Conservation (phyloP, 2,329 filamentous ascomycete genomes). For the Lecanoromycetidae sp. region DNA sequence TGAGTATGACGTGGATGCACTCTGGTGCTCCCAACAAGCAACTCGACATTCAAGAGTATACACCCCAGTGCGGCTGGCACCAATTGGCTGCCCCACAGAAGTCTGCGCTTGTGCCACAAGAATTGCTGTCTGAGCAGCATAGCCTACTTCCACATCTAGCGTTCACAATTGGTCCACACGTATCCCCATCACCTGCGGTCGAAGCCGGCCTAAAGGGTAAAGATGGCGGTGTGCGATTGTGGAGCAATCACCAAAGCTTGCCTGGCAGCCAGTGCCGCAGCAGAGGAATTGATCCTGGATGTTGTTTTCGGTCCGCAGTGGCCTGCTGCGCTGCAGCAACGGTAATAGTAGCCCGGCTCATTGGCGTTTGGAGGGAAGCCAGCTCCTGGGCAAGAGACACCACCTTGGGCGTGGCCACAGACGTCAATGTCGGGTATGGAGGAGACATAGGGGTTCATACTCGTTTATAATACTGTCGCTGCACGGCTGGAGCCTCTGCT, state of each 20-base stretch:
- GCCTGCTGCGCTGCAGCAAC: constrained; percentile 14
- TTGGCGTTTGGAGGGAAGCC: constrained; percentile 1
- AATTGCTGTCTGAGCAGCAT: constrained; percentile 14
- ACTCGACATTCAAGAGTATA: not conserved
- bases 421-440: constrained; percentile 15
- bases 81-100: constrained; percentile 14
- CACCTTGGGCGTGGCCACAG: constrained; percentile 11
- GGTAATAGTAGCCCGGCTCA: constrained; percentile 13
- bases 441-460: constrained; percentile 2
- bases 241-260: constrained; percentile 12
- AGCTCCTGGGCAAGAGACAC: constrained; percentile 28
- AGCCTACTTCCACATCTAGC: constrained; percentile 9
- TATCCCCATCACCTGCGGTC: not conserved
- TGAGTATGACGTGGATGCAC: not conserved
- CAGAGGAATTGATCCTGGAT: constrained; percentile 14
- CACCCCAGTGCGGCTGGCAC: constrained; percentile 13
- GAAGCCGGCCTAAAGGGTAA: not conserved
- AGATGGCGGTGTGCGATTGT: constrained; percentile 5
- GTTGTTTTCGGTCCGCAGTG: constrained; percentile 17
- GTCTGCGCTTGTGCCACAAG: constrained; percentile 9
- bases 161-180: constrained; percentile 16
- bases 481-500: constrained; percentile 26
- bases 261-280: constrained; percentile 11
- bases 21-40: not conserved
- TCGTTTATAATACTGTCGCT: not conserved